These are phyloP conservation scores for Suillus subaureus DNA, from an alignment of 768 basidiomycete species.

Conservation along the genomic window DNA sequence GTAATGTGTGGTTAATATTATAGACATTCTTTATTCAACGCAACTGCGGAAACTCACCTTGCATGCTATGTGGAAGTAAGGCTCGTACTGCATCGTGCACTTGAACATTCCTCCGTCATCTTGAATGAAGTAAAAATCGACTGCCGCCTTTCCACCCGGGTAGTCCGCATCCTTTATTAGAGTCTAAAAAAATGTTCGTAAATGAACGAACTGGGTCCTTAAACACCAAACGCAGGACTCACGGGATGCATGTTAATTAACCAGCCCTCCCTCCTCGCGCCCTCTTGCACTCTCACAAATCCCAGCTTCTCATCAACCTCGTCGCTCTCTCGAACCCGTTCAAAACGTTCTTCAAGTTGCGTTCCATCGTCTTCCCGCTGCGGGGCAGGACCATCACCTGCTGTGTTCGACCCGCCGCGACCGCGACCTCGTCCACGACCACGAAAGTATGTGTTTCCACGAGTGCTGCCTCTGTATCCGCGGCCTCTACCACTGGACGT, in stretches of 20 bases:
- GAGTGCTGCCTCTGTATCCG: constrained; percentile 41
- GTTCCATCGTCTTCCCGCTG: constrained; percentile 90
- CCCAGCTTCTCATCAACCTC: constrained; percentile 95
- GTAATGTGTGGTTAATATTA: constrained; percentile 12
- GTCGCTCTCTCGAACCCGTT: constrained; percentile 72
- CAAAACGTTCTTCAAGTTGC: constrained; percentile 83
- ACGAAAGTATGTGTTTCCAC: constrained; percentile 40
- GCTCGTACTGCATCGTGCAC: constrained; percentile 88
- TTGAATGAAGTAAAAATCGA: constrained; percentile 97
- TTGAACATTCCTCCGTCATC: constrained; percentile 98
- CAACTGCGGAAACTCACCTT: constrained; percentile 59
- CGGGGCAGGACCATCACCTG: constrained; percentile 51
- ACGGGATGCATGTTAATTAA: constrained; percentile 99
- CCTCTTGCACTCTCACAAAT: constrained; percentile 81
- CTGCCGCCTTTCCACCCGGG: constrained; percentile 84
- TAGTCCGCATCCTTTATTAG: constrained; percentile 84
- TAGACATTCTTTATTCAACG: background rate
- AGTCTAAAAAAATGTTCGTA: constrained; percentile 51
- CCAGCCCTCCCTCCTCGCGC: constrained; percentile 83
- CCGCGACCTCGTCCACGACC: constrained; percentile 53
- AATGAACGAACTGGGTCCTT: constrained; percentile 1
- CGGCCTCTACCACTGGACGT: constrained; percentile 45
- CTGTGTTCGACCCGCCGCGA: constrained; percentile 36
- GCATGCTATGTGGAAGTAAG: constrained; percentile 92
- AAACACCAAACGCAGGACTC: constrained; percentile 32